Evolutionary conservation across 768 basidiomycete genomes (phyloP), one percentile per base, ranked within the genome.

Genomic region (Pholiota conissans): DNA sequence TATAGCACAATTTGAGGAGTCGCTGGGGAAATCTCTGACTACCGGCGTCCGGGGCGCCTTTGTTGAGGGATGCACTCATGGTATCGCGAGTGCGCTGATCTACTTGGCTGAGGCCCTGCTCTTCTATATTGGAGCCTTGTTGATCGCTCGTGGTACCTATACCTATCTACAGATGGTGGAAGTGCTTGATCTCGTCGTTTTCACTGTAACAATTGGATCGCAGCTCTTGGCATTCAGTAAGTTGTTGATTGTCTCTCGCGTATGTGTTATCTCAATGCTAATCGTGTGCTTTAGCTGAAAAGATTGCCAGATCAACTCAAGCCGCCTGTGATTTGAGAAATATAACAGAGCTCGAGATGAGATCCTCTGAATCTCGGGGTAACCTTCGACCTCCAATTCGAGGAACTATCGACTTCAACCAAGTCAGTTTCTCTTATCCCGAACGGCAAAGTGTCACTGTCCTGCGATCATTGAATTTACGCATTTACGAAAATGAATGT

Each of bases 41-140:
- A 82, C 85, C 8, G 95, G 94, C 5, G 78, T 89, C 37, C 79
- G 79, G 24, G 90, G 93, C 16, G 95, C 92, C 0, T 92, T 94
- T 64, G 84, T 91, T 14, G 86, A 93, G 64, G 96, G 95, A 2
- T 85, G 90, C 68, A 89, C 91, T 0, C 86, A 85, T 60, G 93
- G 93, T 9, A 81, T 93, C n/a, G 84, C 89, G 1, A 89, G 84
- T 57, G 88, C 88, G 0, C 77, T 98, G 56, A 93, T 95, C 49
- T 95, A 96, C 68, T 79, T 93, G n/a, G 86, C 92, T 0, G 91
- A 98, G 71, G 96, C 93, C 0, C 76, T 98, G 16, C 78, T 99
- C 50, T 95, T 97, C 75, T 96, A 90, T 66, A 87, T 94, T 48
- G 92, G 93, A 37, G 91, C 93, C 0, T 74, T 93, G n/a, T 81